A percentile compares a stretch with the other conserved stretches of the same genome.
Conservation (phyloP, 2,329 filamentous ascomycete genomes). For the Colletotrichum incanum region DNA sequence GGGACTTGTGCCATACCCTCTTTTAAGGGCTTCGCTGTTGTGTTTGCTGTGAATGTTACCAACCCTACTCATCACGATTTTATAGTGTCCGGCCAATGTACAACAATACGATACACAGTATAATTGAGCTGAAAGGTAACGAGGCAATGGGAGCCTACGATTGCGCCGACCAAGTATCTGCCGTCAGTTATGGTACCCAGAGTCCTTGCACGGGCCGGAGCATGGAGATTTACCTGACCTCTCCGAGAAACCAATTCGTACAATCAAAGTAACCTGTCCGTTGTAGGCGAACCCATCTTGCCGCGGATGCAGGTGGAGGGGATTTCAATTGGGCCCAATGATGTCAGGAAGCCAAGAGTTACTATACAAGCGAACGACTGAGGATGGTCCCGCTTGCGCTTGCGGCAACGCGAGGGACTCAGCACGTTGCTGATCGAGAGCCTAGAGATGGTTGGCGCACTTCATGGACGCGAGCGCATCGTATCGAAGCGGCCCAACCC, state of each 20-base stretch:
- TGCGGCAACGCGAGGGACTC: neutral
- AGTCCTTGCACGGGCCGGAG: neutral
- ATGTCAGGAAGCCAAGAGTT: neutral
- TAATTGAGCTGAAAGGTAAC: too few relatives aligned
- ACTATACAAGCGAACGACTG: neutral
- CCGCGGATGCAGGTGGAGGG: too few relatives aligned
- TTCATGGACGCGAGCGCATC: neutral
- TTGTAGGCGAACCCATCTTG: neutral
- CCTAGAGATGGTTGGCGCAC: neutral
- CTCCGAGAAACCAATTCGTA: neutral
- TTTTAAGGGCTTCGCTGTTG: too few relatives aligned
- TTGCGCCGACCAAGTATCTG: neutral
- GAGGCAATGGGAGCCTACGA: neutral
- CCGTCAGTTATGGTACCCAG: neutral
- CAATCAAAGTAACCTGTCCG: neutral
- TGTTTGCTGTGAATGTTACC: too few relatives aligned
- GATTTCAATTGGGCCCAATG: neutral
- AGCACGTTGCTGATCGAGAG: constrained; percentile 5
- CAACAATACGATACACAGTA: too few relatives aligned
- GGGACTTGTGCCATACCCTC: too few relatives aligned
- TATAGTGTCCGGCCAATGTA: too few relatives aligned
- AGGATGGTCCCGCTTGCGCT: neutral
- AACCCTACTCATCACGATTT: too few relatives aligned
- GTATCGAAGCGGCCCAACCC: constrained; percentile 30
- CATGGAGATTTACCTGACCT: neutral